These are phyloP conservation scores for Aspergillus pseudoglaucus DNA, from an alignment of 2,329 filamentous ascomycete genomes.

Conservation along the genomic window DNA sequence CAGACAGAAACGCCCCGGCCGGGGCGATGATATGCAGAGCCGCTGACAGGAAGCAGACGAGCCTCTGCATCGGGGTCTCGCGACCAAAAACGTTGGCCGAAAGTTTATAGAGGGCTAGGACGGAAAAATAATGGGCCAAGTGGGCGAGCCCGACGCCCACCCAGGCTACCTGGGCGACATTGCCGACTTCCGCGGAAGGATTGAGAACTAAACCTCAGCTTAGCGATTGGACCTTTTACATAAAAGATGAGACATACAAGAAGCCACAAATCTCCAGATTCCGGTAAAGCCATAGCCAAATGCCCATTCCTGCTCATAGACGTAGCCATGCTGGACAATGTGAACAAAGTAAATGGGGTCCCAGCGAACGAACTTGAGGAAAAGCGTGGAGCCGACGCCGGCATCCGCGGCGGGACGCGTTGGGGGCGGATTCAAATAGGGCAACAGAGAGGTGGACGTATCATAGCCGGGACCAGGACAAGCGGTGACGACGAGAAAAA, in stretches of 20 bases:
- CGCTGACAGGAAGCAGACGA: conserved; percentile 55
- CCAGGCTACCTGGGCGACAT: conserved; percentile 28
- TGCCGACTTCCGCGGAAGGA: conserved; percentile 13
- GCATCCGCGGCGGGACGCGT: background rate
- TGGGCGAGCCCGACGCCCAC: conserved; percentile 64
- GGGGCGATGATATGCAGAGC: conserved; percentile 77
- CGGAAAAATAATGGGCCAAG: conserved; percentile 68
- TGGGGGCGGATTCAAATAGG: conserved; percentile 12
- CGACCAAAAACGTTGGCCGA: conserved; percentile 50
- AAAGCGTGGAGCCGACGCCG: conserved; percentile 13
- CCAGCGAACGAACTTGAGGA: conserved; percentile 51
- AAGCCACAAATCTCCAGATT: conserved; percentile 33
- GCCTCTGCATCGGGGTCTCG: conserved; percentile 20
- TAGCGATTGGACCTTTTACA: conserved; percentile 8
- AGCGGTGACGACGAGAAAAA: conserved; percentile 44
- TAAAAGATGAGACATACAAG: conserved; percentile 18
- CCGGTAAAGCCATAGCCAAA: conserved; percentile 53
- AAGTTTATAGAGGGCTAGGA: conserved; percentile 64
- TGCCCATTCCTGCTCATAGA: conserved; percentile 62
- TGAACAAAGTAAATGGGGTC: conserved; percentile 57
- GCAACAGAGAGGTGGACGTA: conserved; percentile 52
- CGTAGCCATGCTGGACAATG: conserved; percentile 47
- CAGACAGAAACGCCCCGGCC: conserved; percentile 80
- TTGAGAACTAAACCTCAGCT: conserved; percentile 17
- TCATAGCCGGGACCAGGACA: conserved; percentile 58